These are phyloP conservation scores for Ogataea wickerhamii DNA, from an alignment of 805 yeast genomes.

Conservation along the genomic window DNA sequence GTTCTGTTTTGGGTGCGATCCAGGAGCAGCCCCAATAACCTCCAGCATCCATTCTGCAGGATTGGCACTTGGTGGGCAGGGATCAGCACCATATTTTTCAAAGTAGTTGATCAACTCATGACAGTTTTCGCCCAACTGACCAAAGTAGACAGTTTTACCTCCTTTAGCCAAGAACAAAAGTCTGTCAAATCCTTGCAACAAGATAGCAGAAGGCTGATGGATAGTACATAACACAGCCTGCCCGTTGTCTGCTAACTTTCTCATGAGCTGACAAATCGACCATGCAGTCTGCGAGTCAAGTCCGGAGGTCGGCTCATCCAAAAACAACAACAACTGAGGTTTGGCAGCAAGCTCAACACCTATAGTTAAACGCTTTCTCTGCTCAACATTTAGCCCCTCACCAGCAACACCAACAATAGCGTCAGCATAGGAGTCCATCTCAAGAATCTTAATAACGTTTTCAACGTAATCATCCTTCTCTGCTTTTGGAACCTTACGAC, in stretches of 20 bases:
- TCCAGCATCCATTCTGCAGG: conserved; percentile 94
- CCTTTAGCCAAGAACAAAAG: conserved; percentile 66
- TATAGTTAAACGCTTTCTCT: conserved; percentile 51
- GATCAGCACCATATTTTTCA: conserved; percentile 59
- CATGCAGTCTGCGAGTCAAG: conserved; percentile 58
- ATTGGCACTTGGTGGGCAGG: conserved; percentile 66
- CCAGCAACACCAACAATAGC: conserved; percentile 52
- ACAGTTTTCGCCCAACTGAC: conserved; percentile 62
- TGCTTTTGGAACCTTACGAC: conserved; percentile 35
- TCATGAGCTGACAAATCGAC: conserved; percentile 53
- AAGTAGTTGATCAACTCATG: conserved; percentile 58
- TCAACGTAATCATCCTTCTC: conserved; percentile 53
- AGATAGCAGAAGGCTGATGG: conserved; percentile 81
- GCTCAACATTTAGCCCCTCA: conserved; percentile 53
- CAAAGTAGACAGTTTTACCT: conserved; percentile 73
- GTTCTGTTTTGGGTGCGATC: conserved; percentile 68
- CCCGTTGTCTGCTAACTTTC: conserved; percentile 48
- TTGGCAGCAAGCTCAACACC: conserved; percentile 57
- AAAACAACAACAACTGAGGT: conserved; percentile 49
- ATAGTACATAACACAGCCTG: conserved; percentile 65
- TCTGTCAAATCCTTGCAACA: conserved; percentile 75
- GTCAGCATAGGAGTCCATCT: conserved; percentile 51
- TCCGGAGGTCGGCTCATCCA: conserved; percentile 63
- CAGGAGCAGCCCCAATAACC: conserved; percentile 81
- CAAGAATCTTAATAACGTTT: conserved; percentile 45